phyloP scores from a whole-genome alignment of 345 rosid genomes.

The Aquilaria sinensis region DNA sequence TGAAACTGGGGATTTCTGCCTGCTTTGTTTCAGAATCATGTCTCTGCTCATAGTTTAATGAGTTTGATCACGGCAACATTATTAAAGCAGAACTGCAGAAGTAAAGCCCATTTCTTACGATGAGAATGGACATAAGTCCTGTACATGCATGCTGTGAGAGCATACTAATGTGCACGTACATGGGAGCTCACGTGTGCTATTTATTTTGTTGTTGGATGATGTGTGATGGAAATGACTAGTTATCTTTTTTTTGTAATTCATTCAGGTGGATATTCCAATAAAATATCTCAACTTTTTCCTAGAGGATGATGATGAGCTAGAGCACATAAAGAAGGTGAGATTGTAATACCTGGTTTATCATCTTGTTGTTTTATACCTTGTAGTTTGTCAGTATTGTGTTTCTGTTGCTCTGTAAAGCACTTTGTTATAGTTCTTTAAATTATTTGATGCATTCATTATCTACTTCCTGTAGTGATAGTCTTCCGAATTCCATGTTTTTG shows the following conservation, averaged over 20 bases:
- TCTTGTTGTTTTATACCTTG: background rate
- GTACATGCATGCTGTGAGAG: too few relatives aligned
- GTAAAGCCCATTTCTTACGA: too few relatives aligned
- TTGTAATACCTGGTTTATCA: background rate
- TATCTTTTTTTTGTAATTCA: constrained; percentile 4
- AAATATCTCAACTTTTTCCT: constrained; percentile 78
- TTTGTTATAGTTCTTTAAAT: background rate
- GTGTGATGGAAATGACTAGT: background rate
- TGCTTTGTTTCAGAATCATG: too few relatives aligned
- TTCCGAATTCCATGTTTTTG: background rate
- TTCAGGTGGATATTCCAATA: constrained; percentile 80
- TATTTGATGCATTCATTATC: background rate
- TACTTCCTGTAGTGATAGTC: background rate
- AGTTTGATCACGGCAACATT: too few relatives aligned
- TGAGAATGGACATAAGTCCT: too few relatives aligned
- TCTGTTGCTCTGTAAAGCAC: background rate
- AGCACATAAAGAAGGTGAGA: constrained; percentile 69
- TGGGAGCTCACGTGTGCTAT: background rate
- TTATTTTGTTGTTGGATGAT: background rate
- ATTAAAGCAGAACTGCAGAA: too few relatives aligned
- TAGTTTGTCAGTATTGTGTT: background rate
- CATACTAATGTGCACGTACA: too few relatives aligned
- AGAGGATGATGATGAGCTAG: constrained; percentile 82
- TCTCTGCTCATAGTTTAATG: too few relatives aligned
- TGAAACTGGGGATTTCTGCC: too few relatives aligned